Evolutionary conservation across 306 rosid genomes (phyloP).

Genomic region (Cajanus cajan): DNA sequence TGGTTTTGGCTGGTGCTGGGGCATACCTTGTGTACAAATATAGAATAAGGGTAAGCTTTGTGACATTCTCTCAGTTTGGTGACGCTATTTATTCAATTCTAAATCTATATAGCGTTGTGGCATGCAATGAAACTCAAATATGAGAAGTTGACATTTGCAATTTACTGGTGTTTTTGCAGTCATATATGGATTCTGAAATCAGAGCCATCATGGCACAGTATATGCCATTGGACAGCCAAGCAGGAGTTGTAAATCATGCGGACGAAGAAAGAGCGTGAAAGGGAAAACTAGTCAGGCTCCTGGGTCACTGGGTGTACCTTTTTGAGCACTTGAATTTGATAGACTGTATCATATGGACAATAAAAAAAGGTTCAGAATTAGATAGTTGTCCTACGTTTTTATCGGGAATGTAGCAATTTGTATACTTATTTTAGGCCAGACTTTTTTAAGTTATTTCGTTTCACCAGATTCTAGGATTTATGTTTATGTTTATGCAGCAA

Average conservation of each 20-base stretch:
- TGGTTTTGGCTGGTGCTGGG: conserved; percentile 79
- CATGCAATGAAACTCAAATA: not conserved
- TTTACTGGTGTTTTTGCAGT: conserved; percentile 56
- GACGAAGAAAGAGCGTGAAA: conserved; percentile 60
- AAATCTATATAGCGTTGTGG: not conserved
- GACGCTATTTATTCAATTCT: conserved; percentile 7
- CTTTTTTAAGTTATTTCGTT: conserved; percentile 27
- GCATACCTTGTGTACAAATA: conserved; percentile 95
- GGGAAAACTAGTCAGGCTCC: not conserved
- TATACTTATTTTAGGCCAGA: conserved; percentile 29
- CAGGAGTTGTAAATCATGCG: conserved; percentile 69
- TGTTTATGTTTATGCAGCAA: conserved; percentile 20
- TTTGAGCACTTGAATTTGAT: conserved; percentile 34
- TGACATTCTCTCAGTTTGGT: conserved; percentile 2
- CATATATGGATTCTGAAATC: conserved; percentile 97
- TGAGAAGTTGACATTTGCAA: not conserved
- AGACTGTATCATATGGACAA: conserved; percentile 47
- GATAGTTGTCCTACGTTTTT: conserved; percentile 39
- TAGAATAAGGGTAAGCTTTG: conserved; percentile 90
- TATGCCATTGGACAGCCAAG: conserved; percentile 98
- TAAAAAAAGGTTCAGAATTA: conserved; percentile 29
- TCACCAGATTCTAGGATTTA: conserved; percentile 35
- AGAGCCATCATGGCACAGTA: conserved; percentile 99
- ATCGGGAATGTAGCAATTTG: conserved; percentile 41
- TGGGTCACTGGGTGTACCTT: conserved; percentile 13